These are phyloP conservation scores for Chlamydomonas applanata DNA, from an alignment of 139 green algal genomes.

Conservation along the genomic window DNA sequence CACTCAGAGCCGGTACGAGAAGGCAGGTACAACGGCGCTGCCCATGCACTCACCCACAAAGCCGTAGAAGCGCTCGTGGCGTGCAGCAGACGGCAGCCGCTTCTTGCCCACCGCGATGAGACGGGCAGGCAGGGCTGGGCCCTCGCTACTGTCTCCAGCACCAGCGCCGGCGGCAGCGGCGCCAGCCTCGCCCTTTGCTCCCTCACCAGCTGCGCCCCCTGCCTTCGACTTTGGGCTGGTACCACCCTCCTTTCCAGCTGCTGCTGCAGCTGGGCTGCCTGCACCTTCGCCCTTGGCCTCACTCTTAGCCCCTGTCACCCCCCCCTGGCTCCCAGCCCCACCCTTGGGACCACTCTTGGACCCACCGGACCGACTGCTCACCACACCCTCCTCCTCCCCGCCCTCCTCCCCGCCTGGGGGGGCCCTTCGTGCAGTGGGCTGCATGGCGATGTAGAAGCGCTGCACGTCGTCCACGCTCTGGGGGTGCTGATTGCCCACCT, in stretches of 20 bases:
- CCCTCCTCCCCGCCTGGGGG: background rate
- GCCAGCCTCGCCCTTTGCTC: background rate
- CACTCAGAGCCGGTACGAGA: background rate
- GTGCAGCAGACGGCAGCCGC: conserved; percentile 29
- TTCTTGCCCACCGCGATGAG: conserved; percentile 59
- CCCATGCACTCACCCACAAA: conserved; percentile 34
- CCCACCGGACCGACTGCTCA: no score
- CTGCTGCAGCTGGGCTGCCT: background rate
- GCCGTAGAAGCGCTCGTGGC: conserved; percentile 59
- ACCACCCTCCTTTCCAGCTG: background rate
- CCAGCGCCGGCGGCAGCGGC: background rate
- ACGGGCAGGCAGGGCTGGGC: background rate
- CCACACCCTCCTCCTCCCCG: background rate
- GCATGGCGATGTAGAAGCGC: conserved; percentile 51
- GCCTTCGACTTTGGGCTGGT: background rate
- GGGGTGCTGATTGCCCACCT: conserved; percentile 38
- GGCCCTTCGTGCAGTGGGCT: conserved; percentile 9
- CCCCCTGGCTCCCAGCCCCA: background rate
- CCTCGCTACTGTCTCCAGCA: background rate
- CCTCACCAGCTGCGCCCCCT: background rate
- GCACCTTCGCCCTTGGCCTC: background rate
- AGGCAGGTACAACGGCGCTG: background rate
- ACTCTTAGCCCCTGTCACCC: background rate
- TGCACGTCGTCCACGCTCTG: conserved; percentile 46
- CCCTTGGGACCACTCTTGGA: no score